A percentile compares a stretch with the other conserved stretches of the same genome.
Conservation (phyloP, 345 rosid genomes). For the Citrus australasica region DNA sequence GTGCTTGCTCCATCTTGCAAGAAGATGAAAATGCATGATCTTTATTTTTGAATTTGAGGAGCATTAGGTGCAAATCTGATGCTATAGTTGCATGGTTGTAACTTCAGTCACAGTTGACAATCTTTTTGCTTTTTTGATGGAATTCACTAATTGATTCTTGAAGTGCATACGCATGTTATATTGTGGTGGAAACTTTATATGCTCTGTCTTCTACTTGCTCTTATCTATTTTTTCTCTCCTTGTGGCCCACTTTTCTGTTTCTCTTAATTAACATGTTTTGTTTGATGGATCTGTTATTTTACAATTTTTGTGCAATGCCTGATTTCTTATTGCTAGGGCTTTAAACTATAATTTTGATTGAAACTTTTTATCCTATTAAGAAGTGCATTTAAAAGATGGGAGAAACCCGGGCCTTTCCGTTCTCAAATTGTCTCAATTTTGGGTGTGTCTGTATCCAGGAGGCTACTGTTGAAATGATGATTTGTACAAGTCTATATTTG, state of each 20-base stretch:
- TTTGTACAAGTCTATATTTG: not conserved
- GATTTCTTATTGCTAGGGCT: not conserved
- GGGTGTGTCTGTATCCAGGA: not conserved
- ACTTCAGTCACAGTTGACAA: not conserved
- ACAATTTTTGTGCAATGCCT: not conserved
- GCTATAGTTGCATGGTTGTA: not conserved
- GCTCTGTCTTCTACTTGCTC: not conserved
- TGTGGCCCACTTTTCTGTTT: not conserved
- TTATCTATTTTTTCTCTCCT: not conserved
- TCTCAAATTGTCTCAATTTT: not conserved
- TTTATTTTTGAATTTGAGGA: not conserved
- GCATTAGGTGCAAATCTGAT: not conserved
- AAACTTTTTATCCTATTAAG: not conserved
- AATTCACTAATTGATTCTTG: not conserved
- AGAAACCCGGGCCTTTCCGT: not conserved
- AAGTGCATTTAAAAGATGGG: not conserved
- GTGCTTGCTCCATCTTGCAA: not conserved
- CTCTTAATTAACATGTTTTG: not conserved
- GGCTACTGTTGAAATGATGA: not conserved
- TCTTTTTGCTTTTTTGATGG: not conserved
- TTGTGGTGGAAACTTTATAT: not conserved
- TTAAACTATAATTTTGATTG: not conserved
- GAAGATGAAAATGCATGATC: not conserved
- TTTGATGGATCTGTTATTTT: not conserved
- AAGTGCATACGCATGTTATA: not conserved